Evolutionary conservation across 1,139 yeast species (phyloP).

Genomic region (Blastobotrys ciferrii): DNA sequence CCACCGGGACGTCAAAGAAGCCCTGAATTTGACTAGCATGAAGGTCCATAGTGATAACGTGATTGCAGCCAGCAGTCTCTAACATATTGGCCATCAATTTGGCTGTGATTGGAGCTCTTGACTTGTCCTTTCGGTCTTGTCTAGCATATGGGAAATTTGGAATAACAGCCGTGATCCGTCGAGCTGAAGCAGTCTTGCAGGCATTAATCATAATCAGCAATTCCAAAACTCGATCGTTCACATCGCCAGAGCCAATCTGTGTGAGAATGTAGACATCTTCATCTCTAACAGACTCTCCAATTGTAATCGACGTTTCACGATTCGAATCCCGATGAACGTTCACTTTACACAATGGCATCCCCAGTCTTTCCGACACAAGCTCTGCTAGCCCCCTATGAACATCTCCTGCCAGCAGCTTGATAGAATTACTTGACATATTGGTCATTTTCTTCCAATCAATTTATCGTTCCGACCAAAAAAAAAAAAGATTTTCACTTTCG

Average conservation of each 20-base stretch:
- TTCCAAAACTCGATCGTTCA: slow-evolving; percentile 87
- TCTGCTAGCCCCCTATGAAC: slow-evolving; percentile 87
- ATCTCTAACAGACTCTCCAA: slow-evolving; percentile 94
- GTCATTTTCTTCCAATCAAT: slow-evolving; percentile 9
- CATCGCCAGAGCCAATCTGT: slow-evolving; percentile 88
- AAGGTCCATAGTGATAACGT: slow-evolving; percentile 94
- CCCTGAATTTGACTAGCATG: slow-evolving; percentile 99
- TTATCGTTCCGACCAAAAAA: background rate
- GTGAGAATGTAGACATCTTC: slow-evolving; percentile 86
- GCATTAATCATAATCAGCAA: slow-evolving; percentile 90
- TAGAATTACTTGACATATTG: slow-evolving; percentile 59
- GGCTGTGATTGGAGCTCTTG: slow-evolving; percentile 96
- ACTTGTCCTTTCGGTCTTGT: slow-evolving; percentile 94
- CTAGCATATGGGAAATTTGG: slow-evolving; percentile 98
- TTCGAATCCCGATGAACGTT: slow-evolving; percentile 49
- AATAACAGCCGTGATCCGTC: slow-evolving; percentile 90
- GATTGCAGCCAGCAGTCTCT: slow-evolving; percentile 95
- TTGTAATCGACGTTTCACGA: slow-evolving; percentile 87
- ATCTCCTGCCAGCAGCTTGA: slow-evolving; percentile 84
- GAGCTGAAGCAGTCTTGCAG: slow-evolving; percentile 91
- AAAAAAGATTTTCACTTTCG: no score
- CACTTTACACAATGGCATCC: slow-evolving; percentile 43
- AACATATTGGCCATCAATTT: slow-evolving; percentile 93
- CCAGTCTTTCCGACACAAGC: slow-evolving; percentile 62
- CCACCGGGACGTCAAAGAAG: slow-evolving; percentile 93